Evolutionary conservation across 1,139 yeast species (phyloP).

Genomic region (Meyerozyma smithsonii): DNA sequence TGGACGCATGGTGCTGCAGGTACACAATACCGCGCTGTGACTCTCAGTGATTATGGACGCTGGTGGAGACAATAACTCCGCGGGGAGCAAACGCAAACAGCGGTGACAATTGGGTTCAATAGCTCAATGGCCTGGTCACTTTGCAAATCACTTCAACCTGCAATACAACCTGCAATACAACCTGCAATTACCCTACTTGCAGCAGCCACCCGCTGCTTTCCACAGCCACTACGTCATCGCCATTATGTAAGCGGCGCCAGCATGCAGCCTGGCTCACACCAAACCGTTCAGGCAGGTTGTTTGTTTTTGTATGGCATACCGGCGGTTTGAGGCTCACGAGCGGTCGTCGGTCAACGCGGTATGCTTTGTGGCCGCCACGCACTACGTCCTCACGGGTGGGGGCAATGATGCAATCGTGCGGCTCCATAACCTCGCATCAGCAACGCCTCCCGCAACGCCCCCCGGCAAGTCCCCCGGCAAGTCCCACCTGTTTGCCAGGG

Average conservation of each 20-base stretch:
- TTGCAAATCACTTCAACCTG: no score
- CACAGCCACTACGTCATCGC: conserved; percentile 1
- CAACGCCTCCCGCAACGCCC: no score
- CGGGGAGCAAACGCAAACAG: no score
- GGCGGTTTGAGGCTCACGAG: conserved; percentile 7
- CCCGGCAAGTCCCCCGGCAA: conserved; percentile 5
- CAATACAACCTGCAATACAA: no score
- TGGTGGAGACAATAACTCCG: no score
- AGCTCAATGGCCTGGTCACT: no score
- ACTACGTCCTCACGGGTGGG: conserved; percentile 22
- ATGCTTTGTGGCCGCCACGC: conserved; percentile 14
- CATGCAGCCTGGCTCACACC: neutral
- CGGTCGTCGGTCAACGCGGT: conserved; percentile 20
- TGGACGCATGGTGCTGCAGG: no score
- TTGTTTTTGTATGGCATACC: conserved; percentile 3
- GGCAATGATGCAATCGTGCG: conserved; percentile 18
- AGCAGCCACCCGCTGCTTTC: no score
- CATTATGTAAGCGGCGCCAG: neutral
- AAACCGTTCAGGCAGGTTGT: conserved; percentile 3
- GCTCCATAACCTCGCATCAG: conserved; percentile 7
- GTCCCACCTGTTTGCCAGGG: conserved; percentile 13
- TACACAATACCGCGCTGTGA: conserved; percentile 2
- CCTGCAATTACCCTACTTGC: no score
- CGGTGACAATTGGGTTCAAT: no score
- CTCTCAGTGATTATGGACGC: neutral